Conservation (phyloP, 805 yeast species). For the Lachancea waltii region DNA sequence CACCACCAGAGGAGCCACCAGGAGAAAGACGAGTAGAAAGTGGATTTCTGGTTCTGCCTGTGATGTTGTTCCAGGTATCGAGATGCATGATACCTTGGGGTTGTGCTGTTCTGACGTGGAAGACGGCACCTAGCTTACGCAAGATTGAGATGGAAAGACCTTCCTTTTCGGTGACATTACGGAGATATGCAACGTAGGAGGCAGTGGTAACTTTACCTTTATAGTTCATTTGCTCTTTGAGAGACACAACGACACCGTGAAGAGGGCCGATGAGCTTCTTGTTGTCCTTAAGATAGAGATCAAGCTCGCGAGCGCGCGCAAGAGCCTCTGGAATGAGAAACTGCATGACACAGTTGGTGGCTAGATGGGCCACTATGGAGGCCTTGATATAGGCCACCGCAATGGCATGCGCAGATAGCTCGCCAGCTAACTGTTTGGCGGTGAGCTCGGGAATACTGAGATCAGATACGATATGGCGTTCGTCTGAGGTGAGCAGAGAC, state of each 20-base stretch:
- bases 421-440: constrained; percentile 40
- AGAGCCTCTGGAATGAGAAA: constrained; percentile 61
- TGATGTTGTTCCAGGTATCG: constrained; percentile 54
- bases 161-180: constrained; percentile 41
- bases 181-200: constrained; percentile 49
- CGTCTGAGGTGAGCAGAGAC: constrained; percentile 26
- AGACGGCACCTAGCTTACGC: constrained; percentile 50
- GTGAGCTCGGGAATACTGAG: constrained; percentile 37
- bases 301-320: constrained; percentile 48
- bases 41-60: constrained; percentile 55
- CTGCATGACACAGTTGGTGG: constrained; percentile 54
- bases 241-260: constrained; percentile 63
- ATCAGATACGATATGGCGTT: constrained; percentile 39
- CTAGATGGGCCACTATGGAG: constrained; percentile 58
- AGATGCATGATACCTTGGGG: constrained; percentile 68
- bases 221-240: constrained; percentile 58
- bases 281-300: constrained; percentile 42
- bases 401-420: constrained; percentile 44
- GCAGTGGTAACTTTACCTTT: constrained; percentile 52
- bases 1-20: constrained; percentile 75
- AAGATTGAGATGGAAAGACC: constrained; percentile 44
- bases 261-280: constrained; percentile 58
- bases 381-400: constrained; percentile 59
- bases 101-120: constrained; percentile 58
- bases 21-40: constrained; percentile 50